Base-by-base conservation (phyloP, 2,329 filamentous ascomycete species). In the Orbilia oligospora region DNA sequence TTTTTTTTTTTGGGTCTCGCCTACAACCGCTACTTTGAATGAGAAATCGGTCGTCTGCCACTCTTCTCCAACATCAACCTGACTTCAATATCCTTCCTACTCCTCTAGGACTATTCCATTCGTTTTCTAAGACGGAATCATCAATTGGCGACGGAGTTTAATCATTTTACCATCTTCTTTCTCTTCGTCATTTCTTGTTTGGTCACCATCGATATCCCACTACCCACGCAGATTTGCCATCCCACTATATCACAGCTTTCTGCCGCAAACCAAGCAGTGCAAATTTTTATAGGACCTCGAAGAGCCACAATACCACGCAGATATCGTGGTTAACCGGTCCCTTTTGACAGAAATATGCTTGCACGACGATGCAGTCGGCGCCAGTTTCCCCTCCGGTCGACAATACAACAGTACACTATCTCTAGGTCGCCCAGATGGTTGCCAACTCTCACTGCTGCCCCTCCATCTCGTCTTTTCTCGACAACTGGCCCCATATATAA, bases 351-450 rank as follows among this genome's bases (percentile, higher is more conserved):
- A 65, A 49, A 33, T 6, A 78, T 78, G 75, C 68, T 78, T 33
- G 75, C 69, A 56, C 61, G 75, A 78, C 51, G 66, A 65, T 78
- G 75, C 18, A 68, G 75, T 44, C 63, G 55, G 63, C 75, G 75
- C 18, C 53, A 78, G 9, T 68, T 78, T 48, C 75, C 75, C 16
- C 68, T 78, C 27, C 75, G 75, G 27, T 69, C 75, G 33, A 78
- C 75, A 49, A 65, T 78, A 46, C 75, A 78, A 30, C 68, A 67
- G 41, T 78, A 66, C 58, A 27, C 68, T 53, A 36, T 70, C 41
- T 18, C 66, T 36, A 72, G 63, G 41, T 63, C 68, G 6, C 68
- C 75, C 36, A 51, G 68, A 48, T 72, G 68, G 51, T 55, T 64
- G n/a, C 75, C 68, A 51, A 6, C 48, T 9, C 24, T 36, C 24